Base-by-base conservation (phyloP, 495 filamentous ascomycete genomes). In the Talaromyces wortmannii region DNA sequence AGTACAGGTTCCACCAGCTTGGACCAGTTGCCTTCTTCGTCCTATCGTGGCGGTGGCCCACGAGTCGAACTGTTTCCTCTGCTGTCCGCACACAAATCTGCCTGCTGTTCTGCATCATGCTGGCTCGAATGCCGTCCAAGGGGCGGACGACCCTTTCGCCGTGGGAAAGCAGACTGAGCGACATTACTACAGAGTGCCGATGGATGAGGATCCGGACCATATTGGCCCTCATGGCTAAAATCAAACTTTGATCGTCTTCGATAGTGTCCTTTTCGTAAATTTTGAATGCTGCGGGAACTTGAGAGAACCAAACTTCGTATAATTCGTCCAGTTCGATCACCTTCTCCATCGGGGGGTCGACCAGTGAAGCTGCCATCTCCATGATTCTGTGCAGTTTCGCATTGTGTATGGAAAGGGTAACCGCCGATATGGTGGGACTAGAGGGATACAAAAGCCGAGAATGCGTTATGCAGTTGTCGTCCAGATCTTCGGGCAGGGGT, bases 101-200 rank as follows among this genome's bases (percentile, higher is more conserved):
- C 17, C 52, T 31, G 30, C 52, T 53, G 7, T 53, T 53, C 16
- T 53, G 52, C 52, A 53, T 53, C 52, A 53, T 53, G 44, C 45
- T 53, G 29, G 52, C 52, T 11, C 52, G 52, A 10, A 53, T 13
- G 7, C 52, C 43, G 18, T 46, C 52, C 15, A 23, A 15, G 11
- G 40, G 52, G 15, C 36, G 52, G 13, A 33, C 13, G 12, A 46
- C 11, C 32, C 29, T 17, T n/a, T 53, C 52, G 42, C 52, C 43
- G 17, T 29, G 23, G 32, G 52, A 45, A 16, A 53, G 42, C 23
- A 53, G 18, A 33, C 42, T 40, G 42, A 53, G 42, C 6, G 52
- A 53, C 10, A 12, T 53, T 8, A 53, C 52, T 29, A 53, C 36
- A 1, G 52, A 45, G 15, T 53, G 52, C 10, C 52, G 40, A 16